Evolutionary conservation across 106 monocot species (phyloP), one percentile per base, ranked within the genome.

Genomic region (Gastrodia elata): DNA sequence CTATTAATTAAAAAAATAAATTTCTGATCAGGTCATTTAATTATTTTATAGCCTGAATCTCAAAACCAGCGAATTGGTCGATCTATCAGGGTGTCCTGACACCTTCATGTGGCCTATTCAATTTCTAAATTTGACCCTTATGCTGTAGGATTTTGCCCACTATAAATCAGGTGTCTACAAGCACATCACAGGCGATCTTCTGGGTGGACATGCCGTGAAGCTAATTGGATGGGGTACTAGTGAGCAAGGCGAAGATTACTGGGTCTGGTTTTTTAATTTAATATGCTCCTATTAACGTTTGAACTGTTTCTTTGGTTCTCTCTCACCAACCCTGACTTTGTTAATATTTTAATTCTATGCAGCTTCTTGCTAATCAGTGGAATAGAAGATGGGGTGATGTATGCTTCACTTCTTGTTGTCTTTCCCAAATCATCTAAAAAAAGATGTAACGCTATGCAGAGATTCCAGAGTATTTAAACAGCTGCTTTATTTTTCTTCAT

Each of bases 291-390:
- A 38, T 37, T n/a, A 39, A 32, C 26, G 44, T 61, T 43, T 8
- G 28, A 11, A 13, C 24, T 18, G 61, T 71, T 58, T 27, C 24
- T 11, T 38, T 26, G 3, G 46, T 24, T 52, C 14, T 56, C n/a
- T n/a, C n/a, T n/a, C n/a, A n/a, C n/a, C 25, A 48, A 76, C 41
- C 7, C 26, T 15, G 1, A 11, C 26, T 28, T 57, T 28, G 24
- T 52, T 77, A 25, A 71, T 44, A 26, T 35, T 22, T 33, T 74
- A 59, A 20, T 74, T 0, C 38, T 20, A 35, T 88, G 75, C 89
- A 96, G 96, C 92, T 97, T 39, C 90, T 97, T 61, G 97, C 97
- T 48, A 97, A 93, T 72, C 97, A 93, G 74, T 97, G 97, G 97
- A 97, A 97, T 39, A 88, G 86, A 83, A 84, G 90, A 28, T 97